Conservation (phyloP, 163 green algal species). For the Chlorella variabilis region DNA sequence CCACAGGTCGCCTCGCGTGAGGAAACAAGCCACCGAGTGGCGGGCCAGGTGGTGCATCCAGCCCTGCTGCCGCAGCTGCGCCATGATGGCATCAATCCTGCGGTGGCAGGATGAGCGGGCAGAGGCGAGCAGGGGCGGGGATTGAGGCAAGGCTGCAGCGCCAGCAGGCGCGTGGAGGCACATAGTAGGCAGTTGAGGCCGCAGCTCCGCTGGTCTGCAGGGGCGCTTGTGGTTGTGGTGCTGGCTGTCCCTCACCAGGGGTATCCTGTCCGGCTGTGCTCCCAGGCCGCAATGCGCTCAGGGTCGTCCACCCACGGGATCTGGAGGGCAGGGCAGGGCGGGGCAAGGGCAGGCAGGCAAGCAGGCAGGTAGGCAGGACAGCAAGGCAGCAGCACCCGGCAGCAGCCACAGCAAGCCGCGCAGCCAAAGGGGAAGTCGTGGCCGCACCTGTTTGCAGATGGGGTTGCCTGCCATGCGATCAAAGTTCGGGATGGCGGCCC, state of each 20-base stretch:
- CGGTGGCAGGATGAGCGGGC: conserved; percentile 34
- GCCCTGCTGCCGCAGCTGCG: conserved; percentile 74
- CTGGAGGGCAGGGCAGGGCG: conserved; percentile 8
- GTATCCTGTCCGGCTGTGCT: conserved; percentile 65
- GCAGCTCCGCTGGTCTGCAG: too few species aligned
- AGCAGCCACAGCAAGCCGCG: too few species aligned
- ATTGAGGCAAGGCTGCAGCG: too few species aligned
- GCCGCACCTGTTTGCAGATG: conserved; percentile 88
- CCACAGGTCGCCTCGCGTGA: conserved; percentile 94
- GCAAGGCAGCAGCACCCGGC: not conserved
- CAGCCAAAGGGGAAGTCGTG: too few species aligned
- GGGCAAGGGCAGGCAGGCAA: not conserved
- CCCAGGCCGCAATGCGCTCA: conserved; percentile 75
- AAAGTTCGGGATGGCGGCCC: conserved; percentile 65
- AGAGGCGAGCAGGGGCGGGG: too few species aligned
- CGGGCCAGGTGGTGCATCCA: conserved; percentile 98
- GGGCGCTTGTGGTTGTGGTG: conserved; percentile 29
- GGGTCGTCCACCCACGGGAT: conserved; percentile 80
- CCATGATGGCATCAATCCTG: conserved; percentile 95
- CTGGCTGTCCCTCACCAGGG: conserved; percentile 52
- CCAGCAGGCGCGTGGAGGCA: too few species aligned
- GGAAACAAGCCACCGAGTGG: conserved; percentile 96
- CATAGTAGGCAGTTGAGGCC: too few species aligned
- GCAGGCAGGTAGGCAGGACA: not conserved
- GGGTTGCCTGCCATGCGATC: conserved; percentile 86